Evolutionary conservation across 2,329 filamentous ascomycete genomes (phyloP), one percentile per base, ranked within the genome.

Genomic region (Didymella glomerata): DNA sequence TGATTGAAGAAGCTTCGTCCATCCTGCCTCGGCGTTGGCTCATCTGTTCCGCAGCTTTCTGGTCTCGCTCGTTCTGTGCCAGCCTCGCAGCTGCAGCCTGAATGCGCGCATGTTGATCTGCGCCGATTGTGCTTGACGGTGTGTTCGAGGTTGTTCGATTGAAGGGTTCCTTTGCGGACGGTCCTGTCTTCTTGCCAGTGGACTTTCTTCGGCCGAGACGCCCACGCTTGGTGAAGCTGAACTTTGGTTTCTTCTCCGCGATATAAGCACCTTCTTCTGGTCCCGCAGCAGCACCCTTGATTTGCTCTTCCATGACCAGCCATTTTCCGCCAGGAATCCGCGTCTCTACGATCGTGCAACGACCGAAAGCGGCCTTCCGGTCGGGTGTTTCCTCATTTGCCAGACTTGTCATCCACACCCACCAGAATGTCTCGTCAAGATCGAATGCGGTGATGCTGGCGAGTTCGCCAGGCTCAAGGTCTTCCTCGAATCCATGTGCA

Each of bases 381-480:
- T 89, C 85, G 0, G 88, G 79, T 0, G 93, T 91, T 79, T 99
- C 95, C 71, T 99, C 95, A 0, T 88, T 90, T 1, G 94, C 93
- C 70, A 99, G 81, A 82, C 94, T 98, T 68, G 88, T 96, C 84
- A 99, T 98, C 95, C 95, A 99, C 4, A 98, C 95, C 94, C 95
- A 98, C 95, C 95, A 99, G 77, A 99, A 99, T 1, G 93, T 90
- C 75, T 98, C 94, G 69, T 99, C 95, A 5, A 99, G 83, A 63
- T 95, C 89, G 57, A 98, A 86, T 36, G 85, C 85, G 24, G 86
- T 90, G 72, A 99, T 97, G 74, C 93, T 98, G 28, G 95, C 95
- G 57, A 99, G 84, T 82, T 99, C 95, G 50, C 93, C 95, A 0
- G 94, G 95, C 65, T 97, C 93, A 0, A 97, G 82, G 40, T 86